Percentiles rank a stretch among this genome's conserved stretches.
These are phyloP conservation scores for Melanogaster broomeanus DNA, from an alignment of 768 basidiomycete species.

Conservation along the genomic window DNA sequence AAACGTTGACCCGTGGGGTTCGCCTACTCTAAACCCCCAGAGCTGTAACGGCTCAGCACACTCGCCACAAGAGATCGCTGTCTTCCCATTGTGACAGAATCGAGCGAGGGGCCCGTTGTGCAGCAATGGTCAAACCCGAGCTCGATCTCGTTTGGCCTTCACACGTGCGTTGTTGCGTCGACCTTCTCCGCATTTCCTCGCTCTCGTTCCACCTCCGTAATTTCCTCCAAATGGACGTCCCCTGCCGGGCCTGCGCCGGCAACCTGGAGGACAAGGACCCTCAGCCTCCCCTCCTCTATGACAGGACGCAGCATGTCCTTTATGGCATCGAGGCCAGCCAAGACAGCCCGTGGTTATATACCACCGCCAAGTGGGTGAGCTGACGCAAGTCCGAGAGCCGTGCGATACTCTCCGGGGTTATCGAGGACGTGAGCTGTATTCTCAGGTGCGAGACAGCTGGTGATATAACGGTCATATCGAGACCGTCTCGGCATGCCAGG, in stretches of 20 bases:
- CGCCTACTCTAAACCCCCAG: too few relatives aligned
- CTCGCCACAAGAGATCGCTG: constrained; percentile 10
- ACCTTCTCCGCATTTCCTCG: not conserved
- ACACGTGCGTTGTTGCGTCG: not conserved
- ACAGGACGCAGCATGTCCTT: constrained; percentile 6
- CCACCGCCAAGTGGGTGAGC: constrained; percentile 18
- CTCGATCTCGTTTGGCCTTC: not conserved
- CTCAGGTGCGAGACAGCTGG: constrained; percentile 36
- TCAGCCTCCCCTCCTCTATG: constrained; percentile 1
- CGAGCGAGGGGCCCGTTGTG: not conserved
- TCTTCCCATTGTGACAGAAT: constrained; percentile 11
- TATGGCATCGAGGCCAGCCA: not conserved
- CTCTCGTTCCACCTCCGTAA: constrained; percentile 10
- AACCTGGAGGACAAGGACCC: constrained; percentile 13
- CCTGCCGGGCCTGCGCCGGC: constrained; percentile 1
- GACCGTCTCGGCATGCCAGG: constrained; percentile 36
- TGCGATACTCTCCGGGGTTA: constrained; percentile 5
- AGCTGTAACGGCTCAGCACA: not conserved
- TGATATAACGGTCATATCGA: constrained; percentile 32
- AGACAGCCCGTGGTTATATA: constrained; percentile 2
- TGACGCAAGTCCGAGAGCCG: constrained; percentile 10
- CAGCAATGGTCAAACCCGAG: not conserved
- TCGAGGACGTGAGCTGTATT: constrained; percentile 26
- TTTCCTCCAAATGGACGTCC: constrained; percentile 5
- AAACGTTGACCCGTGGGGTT: too few relatives aligned